Conservation (phyloP, 257 asterid genomes). For the Solanum sparsipilum region DNA sequence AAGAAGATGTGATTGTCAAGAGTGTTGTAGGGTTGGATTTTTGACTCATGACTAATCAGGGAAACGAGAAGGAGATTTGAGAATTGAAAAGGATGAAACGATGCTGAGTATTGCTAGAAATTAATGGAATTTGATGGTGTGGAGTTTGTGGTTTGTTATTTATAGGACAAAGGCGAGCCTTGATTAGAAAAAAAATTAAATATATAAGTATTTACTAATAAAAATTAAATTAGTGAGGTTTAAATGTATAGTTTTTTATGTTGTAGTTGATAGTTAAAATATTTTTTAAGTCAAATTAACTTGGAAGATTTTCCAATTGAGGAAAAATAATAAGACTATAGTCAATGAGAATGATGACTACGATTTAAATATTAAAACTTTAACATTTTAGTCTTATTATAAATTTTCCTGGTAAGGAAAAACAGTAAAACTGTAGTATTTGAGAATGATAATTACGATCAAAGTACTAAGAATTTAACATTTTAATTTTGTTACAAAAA, state of each 20-base stretch:
- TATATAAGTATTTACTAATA: not conserved
- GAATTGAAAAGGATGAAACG: not conserved
- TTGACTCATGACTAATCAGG: not conserved
- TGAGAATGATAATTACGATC: not conserved
- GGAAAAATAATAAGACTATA: not conserved
- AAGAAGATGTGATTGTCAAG: not conserved
- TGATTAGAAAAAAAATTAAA: not conserved
- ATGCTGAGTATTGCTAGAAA: accelerated
- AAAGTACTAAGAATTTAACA: not conserved
- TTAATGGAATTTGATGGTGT: not conserved
- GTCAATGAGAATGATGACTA: not conserved
- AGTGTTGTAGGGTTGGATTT: not conserved
- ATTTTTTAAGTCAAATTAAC: not conserved
- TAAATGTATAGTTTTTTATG: not conserved
- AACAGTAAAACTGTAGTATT: not conserved
- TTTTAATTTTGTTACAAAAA: too few species aligned
- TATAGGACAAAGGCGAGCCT: not conserved
- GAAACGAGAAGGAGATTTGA: not conserved
- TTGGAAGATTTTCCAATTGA: not conserved
- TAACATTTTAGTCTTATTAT: not conserved
- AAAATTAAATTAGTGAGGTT: not conserved
- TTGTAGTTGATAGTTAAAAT: not conserved
- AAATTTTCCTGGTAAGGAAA: not conserved
- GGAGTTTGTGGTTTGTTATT: not conserved
- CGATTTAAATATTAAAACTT: not conserved